Conservation (phyloP, 1,284 basidiomycete species). For the Pisolithus thermaeus region DNA sequence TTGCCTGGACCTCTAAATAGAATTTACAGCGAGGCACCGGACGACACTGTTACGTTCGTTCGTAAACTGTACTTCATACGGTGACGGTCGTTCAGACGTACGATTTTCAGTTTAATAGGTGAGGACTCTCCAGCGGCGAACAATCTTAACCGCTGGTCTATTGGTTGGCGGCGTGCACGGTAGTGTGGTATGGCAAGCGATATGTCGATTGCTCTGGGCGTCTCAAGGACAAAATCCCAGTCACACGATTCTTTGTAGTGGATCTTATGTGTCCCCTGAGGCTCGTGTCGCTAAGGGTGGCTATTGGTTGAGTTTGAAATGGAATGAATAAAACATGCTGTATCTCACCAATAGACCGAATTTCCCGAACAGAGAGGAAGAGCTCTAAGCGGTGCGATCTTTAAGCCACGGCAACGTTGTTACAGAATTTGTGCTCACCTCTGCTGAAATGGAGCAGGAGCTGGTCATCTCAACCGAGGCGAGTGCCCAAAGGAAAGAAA, state of each 20-base stretch:
- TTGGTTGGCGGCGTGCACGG: slow-evolving; percentile 63
- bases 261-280: slow-evolving; percentile 46
- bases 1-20: slow-evolving; percentile 56
- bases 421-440: slow-evolving; percentile 18
- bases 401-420: slow-evolving; percentile 4
- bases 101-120: slow-evolving; percentile 64
- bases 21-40: slow-evolving; percentile 55
- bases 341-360: slow-evolving; percentile 11
- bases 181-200: slow-evolving; percentile 69
- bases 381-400: slow-evolving; percentile 15
- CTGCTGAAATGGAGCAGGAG: slow-evolving; percentile 19
- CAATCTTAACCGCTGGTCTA: slow-evolving; percentile 65
- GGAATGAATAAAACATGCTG: not conserved
- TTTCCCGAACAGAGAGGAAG: slow-evolving; percentile 15
- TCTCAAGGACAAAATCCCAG: slow-evolving; percentile 61
- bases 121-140: slow-evolving; percentile 46
- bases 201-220: slow-evolving; percentile 49
- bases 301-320: not conserved
- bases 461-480: slow-evolving; percentile 15
- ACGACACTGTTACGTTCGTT: slow-evolving; percentile 47
- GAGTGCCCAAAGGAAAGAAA: not conserved
- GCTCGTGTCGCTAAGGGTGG: slow-evolving; percentile 7
- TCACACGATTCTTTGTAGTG: slow-evolving; percentile 47
- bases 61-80: not conserved
- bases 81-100: slow-evolving; percentile 31